These are phyloP conservation scores for Tephrocybe sp. DNA, from an alignment of 768 basidiomycete genomes.

Conservation along the genomic window DNA sequence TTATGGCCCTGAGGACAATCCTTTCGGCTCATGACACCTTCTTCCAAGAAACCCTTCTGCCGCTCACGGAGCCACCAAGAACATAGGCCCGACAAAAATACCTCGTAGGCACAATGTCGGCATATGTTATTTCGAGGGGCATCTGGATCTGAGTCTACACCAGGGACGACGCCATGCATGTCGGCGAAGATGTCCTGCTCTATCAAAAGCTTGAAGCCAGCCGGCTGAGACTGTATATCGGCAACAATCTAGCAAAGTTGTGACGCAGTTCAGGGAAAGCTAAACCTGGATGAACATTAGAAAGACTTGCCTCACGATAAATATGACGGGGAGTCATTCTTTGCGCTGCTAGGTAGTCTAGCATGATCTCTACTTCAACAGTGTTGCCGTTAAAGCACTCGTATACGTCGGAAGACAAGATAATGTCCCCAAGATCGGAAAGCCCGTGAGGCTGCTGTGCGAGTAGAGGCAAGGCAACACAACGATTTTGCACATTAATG, in stretches of 20 bases:
- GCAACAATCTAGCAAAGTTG: slow-evolving; percentile 50
- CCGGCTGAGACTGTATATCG: slow-evolving; percentile 57
- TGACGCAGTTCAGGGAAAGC: not conserved
- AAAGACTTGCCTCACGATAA: slow-evolving; percentile 64
- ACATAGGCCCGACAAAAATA: slow-evolving; percentile 70
- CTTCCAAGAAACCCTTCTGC: slow-evolving; percentile 61
- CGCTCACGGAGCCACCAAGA: slow-evolving; percentile 86
- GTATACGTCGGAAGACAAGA: slow-evolving; percentile 74
- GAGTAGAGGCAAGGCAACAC: slow-evolving; percentile 53
- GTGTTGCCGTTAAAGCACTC: slow-evolving; percentile 78
- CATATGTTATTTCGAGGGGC: slow-evolving; percentile 64
- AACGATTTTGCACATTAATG: slow-evolving; percentile 72
- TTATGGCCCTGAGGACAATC: slow-evolving; percentile 65
- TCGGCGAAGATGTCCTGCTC: slow-evolving; percentile 72
- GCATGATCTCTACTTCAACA: slow-evolving; percentile 79
- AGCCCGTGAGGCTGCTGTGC: slow-evolving; percentile 70
- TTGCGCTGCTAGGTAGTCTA: slow-evolving; percentile 72
- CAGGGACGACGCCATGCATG: slow-evolving; percentile 55
- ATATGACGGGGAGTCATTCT: slow-evolving; percentile 66
- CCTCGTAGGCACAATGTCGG: slow-evolving; percentile 70
- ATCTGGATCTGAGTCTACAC: slow-evolving; percentile 52
- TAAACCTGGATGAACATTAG: not conserved
- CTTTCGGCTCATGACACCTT: slow-evolving; percentile 50
- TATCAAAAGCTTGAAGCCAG: slow-evolving; percentile 62
- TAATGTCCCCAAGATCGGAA: slow-evolving; percentile 67